Percentiles rank a stretch among this genome's conserved stretches.
Conservation (phyloP, 352 stramenopile genomes). For the Blastocystis hominis region DNA sequence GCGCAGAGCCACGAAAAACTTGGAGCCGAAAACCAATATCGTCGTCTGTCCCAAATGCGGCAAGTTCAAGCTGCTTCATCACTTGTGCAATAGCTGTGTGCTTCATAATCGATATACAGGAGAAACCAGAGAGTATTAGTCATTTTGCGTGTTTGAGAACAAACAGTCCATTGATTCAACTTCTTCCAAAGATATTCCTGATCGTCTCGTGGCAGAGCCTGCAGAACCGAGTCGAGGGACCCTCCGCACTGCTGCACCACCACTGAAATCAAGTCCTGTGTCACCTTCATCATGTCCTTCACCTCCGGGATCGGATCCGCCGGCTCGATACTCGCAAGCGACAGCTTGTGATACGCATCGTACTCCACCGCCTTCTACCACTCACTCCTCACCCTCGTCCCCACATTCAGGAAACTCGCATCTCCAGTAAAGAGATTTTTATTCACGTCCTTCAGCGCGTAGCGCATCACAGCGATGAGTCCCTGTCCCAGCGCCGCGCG, state of each 20-base stretch:
- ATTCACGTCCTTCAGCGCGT: not conserved
- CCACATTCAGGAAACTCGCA: not conserved
- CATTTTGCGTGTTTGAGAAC: conserved; percentile 21
- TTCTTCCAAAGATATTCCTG: conserved; percentile 40
- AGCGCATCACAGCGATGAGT: not conserved
- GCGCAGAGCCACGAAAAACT: conserved; percentile 18
- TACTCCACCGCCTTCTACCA: conserved; percentile 27
- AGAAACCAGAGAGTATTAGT: conserved; percentile 55
- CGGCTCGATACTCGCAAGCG: conserved; percentile 9
- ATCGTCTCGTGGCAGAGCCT: not conserved
- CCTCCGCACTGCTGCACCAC: not conserved
- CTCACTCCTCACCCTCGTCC: not conserved
- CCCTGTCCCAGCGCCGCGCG: not conserved
- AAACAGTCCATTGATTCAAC: conserved; percentile 35
- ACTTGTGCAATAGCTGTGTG: conserved; percentile 52
- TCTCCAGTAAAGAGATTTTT: not conserved
- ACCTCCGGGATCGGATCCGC: conserved; percentile 32
- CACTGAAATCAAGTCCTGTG: not conserved
- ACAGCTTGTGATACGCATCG: conserved; percentile 51
- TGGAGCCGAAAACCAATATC: conserved; percentile 39
- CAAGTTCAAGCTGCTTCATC: conserved; percentile 53
- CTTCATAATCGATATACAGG: conserved; percentile 50
- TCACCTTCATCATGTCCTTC: not conserved
- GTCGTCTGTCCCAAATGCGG: conserved; percentile 52
- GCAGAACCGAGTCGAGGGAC: not conserved